Percentiles rank a stretch among this genome's conserved stretches.
These are phyloP conservation scores for Chaetomium cochliodes DNA, from an alignment of 495 filamentous ascomycete species.

Conservation along the genomic window DNA sequence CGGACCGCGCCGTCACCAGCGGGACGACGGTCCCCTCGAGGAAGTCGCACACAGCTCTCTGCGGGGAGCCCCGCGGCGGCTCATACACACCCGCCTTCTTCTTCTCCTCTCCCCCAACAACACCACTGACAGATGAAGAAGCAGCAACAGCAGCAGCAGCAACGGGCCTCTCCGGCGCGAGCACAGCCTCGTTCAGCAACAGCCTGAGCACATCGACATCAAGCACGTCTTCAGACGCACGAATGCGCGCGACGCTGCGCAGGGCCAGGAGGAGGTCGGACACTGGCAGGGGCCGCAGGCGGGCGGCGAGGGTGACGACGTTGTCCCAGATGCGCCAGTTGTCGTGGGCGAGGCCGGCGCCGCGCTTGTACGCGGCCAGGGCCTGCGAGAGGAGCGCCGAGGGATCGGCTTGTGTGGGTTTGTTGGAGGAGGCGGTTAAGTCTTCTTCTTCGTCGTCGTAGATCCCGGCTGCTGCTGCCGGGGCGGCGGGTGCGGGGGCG, in stretches of 20 bases:
- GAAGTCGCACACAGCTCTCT: conserved; percentile 63
- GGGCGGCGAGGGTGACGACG: conserved; percentile 77
- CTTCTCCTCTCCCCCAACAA: conserved; percentile 7
- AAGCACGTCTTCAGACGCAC: conserved; percentile 69
- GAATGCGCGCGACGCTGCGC: conserved; percentile 69
- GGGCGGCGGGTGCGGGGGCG: not conserved
- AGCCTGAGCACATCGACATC: conserved; percentile 69
- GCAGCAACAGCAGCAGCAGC: not conserved
- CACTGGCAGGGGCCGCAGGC: conserved; percentile 70
- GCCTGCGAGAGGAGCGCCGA: conserved; percentile 68
- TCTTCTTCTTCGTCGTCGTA: conserved; percentile 32
- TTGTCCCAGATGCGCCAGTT: conserved; percentile 96
- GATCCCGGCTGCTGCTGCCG: conserved; percentile 5
- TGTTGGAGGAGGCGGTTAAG: not conserved
- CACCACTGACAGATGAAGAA: not conserved
- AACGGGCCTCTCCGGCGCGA: conserved; percentile 31
- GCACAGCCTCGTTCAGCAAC: conserved; percentile 68
- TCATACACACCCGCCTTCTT: conserved; percentile 36
- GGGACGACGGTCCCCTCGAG: conserved; percentile 71
- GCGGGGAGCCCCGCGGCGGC: conserved; percentile 47
- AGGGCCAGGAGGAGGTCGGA: conserved; percentile 71
- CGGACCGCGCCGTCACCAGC: conserved; percentile 73
- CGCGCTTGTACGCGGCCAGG: conserved; percentile 78
- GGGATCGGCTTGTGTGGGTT: conserved; percentile 38
- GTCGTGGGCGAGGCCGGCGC: conserved; percentile 73